Conservation (phyloP, 331 rosid genomes). For the Quercus phellos region DNA sequence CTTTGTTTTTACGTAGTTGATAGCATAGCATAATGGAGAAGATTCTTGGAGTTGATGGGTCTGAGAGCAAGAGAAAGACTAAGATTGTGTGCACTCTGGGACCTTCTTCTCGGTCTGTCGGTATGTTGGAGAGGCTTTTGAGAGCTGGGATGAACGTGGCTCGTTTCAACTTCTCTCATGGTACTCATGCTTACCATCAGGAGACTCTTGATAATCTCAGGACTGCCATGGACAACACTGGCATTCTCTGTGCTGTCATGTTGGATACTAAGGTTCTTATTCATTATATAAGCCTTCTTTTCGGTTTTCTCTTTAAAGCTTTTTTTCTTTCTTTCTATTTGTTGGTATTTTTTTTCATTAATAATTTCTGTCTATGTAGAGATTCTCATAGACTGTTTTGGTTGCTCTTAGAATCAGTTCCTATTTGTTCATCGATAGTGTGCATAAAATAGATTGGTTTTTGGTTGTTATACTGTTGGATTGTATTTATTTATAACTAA, state of each 20-base stretch:
- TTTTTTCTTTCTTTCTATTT: neutral
- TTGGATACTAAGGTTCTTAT: conserved; percentile 19
- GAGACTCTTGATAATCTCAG: conserved; percentile 17
- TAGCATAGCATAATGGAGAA: neutral
- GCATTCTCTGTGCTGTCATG: conserved; percentile 24
- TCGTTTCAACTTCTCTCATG: conserved; percentile 29
- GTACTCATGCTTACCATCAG: conserved; percentile 19
- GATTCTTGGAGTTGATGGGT: neutral
- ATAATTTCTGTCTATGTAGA: neutral
- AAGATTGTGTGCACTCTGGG: conserved; percentile 28
- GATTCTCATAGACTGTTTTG: neutral
- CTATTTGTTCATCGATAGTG: neutral
- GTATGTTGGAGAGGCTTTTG: conserved; percentile 21
- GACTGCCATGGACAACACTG: conserved; percentile 16
- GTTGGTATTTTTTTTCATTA: neutral
- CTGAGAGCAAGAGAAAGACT: conserved; percentile 4
- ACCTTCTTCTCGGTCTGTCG: conserved; percentile 17
- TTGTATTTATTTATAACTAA: too few species aligned
- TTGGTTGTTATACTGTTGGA: neutral
- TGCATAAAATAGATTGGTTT: neutral
- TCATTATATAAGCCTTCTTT: neutral
- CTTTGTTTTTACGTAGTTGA: neutral
- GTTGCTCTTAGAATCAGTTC: neutral
- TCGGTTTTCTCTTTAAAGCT: neutral
- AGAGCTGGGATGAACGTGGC: conserved; percentile 25